Percentiles rank a stretch among this genome's conserved stretches.
These are phyloP conservation scores for Crataegus laevigata DNA, from an alignment of 306 rosid genomes.

Conservation along the genomic window DNA sequence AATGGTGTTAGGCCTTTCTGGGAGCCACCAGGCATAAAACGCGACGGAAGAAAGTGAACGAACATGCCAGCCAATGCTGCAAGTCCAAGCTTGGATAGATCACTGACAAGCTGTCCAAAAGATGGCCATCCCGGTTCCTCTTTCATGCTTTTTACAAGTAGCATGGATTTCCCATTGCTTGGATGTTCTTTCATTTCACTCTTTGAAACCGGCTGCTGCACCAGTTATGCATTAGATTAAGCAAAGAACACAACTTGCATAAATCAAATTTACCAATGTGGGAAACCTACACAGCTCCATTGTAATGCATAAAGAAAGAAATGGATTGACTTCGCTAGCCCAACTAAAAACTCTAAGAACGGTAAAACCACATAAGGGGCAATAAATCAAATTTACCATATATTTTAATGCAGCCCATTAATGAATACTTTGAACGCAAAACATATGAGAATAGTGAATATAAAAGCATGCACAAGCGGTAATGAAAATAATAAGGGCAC, in stretches of 20 bases:
- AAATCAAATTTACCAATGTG: background rate
- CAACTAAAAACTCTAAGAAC: background rate
- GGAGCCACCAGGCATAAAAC: constrained; percentile 32
- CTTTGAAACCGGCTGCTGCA: constrained; percentile 32
- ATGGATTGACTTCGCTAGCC: background rate
- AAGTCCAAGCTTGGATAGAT: constrained; percentile 64
- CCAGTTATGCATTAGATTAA: constrained; percentile 15
- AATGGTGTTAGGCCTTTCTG: constrained; percentile 57
- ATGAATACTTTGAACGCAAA: background rate
- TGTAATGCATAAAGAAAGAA: background rate
- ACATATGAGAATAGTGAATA: background rate
- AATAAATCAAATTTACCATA: no score
- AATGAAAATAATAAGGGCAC: background rate
- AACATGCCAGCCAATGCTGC: constrained; percentile 41
- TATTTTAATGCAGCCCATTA: no score
- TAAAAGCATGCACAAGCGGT: background rate
- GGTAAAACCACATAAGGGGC: background rate
- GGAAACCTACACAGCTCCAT: background rate
- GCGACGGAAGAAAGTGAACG: constrained; percentile 47
- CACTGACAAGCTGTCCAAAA: constrained; percentile 60
- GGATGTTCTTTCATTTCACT: constrained; percentile 43
- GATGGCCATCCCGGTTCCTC: constrained; percentile 97
- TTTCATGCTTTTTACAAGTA: constrained; percentile 41
- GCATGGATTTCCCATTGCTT: constrained; percentile 35
- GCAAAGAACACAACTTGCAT: constrained; percentile 12